These are phyloP conservation scores for Sporothrix pallida DNA, from an alignment of 2,329 filamentous ascomycete species.

Conservation along the genomic window DNA sequence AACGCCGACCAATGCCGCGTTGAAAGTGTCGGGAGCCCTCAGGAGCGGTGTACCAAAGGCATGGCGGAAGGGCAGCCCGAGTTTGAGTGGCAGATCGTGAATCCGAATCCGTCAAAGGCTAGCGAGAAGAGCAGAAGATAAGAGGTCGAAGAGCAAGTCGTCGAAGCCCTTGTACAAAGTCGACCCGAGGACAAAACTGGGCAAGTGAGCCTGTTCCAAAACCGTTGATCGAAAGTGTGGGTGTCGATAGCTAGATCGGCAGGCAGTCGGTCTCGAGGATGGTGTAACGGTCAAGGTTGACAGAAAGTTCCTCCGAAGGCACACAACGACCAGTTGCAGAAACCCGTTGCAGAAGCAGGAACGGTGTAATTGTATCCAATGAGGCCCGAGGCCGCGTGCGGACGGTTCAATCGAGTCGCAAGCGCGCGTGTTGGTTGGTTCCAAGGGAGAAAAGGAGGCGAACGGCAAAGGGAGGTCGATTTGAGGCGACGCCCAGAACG, in stretches of 20 bases:
- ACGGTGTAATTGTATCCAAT: conserved; percentile 21
- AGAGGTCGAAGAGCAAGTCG: neutral
- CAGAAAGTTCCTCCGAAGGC: neutral
- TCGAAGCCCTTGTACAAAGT: neutral
- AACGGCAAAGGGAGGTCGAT: conserved; percentile 8
- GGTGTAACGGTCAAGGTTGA: conserved; percentile 2
- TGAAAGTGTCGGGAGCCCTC: conserved; percentile 23
- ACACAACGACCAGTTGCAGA: neutral
- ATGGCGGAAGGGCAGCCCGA: conserved; percentile 25
- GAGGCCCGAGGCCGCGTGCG: conserved; percentile 3
- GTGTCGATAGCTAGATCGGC: conserved; percentile 20
- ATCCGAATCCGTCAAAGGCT: conserved; percentile 16
- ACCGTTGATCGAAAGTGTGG: neutral
- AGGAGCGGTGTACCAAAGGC: conserved; percentile 28
- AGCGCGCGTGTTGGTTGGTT: conserved; percentile 23
- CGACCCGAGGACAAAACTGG: neutral
- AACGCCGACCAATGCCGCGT: conserved; percentile 2
- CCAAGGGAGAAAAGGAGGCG: conserved; percentile 28
- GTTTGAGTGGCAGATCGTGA: neutral
- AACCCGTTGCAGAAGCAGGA: neutral
- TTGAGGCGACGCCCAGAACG: neutral
- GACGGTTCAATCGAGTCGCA: neutral
- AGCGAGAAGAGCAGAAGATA: neutral
- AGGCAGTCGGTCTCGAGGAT: neutral
- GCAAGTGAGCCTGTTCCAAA: neutral